Conservation (phyloP, 768 basidiomycete genomes). For the Mycena albidolilacea region DNA sequence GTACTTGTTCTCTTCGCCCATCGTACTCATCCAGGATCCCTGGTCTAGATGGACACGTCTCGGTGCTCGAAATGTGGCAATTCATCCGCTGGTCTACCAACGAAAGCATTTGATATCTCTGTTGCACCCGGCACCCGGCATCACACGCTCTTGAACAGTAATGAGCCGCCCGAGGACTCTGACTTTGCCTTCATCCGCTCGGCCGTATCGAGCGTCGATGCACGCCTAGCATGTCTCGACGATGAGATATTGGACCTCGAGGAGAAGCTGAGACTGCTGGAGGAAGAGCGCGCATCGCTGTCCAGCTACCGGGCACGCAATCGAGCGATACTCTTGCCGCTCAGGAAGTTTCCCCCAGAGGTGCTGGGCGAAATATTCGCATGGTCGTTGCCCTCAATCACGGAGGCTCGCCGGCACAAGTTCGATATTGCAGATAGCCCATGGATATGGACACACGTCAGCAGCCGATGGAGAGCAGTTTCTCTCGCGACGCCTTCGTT, state of each 20-base stretch:
- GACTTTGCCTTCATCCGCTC: background rate
- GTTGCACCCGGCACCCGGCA: background rate
- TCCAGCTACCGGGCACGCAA: background rate
- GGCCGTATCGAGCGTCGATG: background rate
- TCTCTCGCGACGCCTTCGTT: slow-evolving; percentile 2
- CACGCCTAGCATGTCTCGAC: background rate
- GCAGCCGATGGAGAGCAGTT: slow-evolving; percentile 9
- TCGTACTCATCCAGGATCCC: no score
- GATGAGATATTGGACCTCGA: slow-evolving; percentile 8
- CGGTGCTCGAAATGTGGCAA: background rate
- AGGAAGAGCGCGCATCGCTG: background rate
- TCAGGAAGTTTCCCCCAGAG: slow-evolving; percentile 21
- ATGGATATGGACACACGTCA: slow-evolving; percentile 1
- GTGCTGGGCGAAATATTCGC: slow-evolving; percentile 21
- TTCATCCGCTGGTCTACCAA: background rate
- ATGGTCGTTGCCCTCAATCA: slow-evolving; percentile 1
- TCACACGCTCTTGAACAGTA: slow-evolving; percentile 7
- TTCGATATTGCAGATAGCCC: slow-evolving; percentile 10
- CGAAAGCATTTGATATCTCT: background rate
- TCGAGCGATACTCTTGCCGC: background rate
- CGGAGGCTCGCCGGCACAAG: no score
- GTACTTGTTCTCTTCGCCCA: no score
- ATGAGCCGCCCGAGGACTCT: slow-evolving; percentile 6
- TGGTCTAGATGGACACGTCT: background rate
- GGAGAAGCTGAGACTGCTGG: background rate